Evolutionary conservation across 176 grass and related monocot genomes (phyloP), one percentile per base, ranked within the genome.

Genomic region (Themeda triandra): DNA sequence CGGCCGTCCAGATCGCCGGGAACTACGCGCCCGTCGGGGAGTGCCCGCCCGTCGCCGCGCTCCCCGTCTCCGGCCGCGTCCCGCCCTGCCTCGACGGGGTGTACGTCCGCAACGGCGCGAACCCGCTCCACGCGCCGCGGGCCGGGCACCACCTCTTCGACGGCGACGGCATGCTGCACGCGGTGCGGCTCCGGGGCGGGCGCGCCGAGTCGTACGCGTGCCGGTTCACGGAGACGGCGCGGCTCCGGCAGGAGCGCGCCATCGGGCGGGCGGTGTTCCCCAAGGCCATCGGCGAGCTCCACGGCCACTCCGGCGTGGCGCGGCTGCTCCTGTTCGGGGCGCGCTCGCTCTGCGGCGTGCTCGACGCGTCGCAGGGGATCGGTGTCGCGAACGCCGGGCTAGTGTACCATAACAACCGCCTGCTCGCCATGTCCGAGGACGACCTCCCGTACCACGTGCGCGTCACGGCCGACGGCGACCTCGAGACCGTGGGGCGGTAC

Each of bases 351-450:
- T 78, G 71, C 40, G 96, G 96, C 27, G 70, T 98, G 15, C 15
- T 98, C 17, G 93, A 98, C 88, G 59, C 91, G 25, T 83, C 91
- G 30, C 73, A 41, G 24, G 96, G 96, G 33, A 83, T 75, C 8
- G 96, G 96, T 0, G 96, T 98, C 39, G 93, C 96, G 32, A 98
- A 98, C 94, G 96, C 96, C 4, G 96, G 96, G 0, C 87, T 98
- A 6, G 81, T 96, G 18, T 98, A 79, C 81, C 91, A 94, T n/a
- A 60, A 94, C 84, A 42, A 32, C n/a, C 96, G 86, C 81, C 92
- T 98, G 41, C 91, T 98, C 76, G 96, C 96, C 91, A 98, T 98
- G 96, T 98, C 96, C 4, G 96, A 98, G 84, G 93, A 98, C 73
- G 96, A 98, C 88, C 91, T 94, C 48, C 96, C 96, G 1, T 98